Evolutionary conservation across 768 basidiomycete species (phyloP).

Genomic region (Tricholoma hemisulphureum): DNA sequence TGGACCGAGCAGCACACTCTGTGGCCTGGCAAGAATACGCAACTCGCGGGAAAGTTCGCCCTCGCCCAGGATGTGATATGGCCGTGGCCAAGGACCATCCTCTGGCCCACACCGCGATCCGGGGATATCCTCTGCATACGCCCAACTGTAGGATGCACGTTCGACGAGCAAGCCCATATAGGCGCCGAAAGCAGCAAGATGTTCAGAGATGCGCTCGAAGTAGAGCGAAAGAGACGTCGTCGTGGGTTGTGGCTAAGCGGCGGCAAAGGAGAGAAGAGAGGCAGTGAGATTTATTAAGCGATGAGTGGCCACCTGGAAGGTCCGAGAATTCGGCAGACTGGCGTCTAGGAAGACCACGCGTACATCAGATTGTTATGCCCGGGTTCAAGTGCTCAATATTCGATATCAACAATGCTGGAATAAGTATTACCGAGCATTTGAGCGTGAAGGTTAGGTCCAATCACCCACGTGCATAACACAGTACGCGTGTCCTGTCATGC

Average conservation of each 20-base stretch:
- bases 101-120: conserved; percentile 62
- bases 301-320: neutral
- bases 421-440: neutral
- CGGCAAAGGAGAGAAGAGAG: neutral
- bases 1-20: conserved; percentile 38
- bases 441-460: neutral
- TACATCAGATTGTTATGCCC: neutral
- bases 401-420: too few relatives aligned
- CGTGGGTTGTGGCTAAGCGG: conserved; percentile 7
- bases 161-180: conserved; percentile 40
- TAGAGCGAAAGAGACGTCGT: conserved; percentile 14
- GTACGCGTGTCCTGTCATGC: neutral
- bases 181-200: conserved; percentile 16
- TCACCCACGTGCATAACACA: neutral
- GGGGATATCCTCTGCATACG: conserved; percentile 59
- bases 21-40: conserved; percentile 49
- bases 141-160: conserved; percentile 39
- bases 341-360: neutral
- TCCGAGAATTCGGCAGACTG: neutral
- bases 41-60: conserved; percentile 56
- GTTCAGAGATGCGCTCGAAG: conserved; percentile 8
- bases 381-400: too few relatives aligned
- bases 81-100: conserved; percentile 64
- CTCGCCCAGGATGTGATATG: conserved; percentile 51
- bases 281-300: conserved; percentile 6